Conservation (phyloP, 805 yeast species). For the Kazachstania taianensis region DNA sequence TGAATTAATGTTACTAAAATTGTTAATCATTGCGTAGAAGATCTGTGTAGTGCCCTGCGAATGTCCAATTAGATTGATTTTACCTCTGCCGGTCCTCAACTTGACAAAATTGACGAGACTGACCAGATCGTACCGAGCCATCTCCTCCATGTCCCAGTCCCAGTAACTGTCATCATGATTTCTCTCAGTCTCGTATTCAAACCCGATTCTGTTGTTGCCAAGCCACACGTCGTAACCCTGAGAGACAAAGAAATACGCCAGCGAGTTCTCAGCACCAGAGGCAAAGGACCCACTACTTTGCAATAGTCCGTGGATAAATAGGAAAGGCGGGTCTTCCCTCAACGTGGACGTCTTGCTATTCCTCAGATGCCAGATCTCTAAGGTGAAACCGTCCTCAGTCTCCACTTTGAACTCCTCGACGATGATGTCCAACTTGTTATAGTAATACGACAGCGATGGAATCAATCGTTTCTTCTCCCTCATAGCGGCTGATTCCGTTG, state of each 20-base stretch:
- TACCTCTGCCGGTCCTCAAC: slow-evolving; percentile 28
- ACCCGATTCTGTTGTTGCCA: slow-evolving; percentile 86
- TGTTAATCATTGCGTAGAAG: slow-evolving; percentile 51
- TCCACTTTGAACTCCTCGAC: slow-evolving; percentile 48
- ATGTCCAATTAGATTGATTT: slow-evolving; percentile 64
- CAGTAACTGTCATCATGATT: slow-evolving; percentile 43
- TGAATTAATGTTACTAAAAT: slow-evolving; percentile 29
- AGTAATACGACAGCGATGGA: slow-evolving; percentile 59
- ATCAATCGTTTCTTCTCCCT: slow-evolving; percentile 21
- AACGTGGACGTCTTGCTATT: slow-evolving; percentile 14
- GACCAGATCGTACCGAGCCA: slow-evolving; percentile 71
- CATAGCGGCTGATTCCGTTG: no score
- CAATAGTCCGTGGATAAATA: slow-evolving; percentile 76
- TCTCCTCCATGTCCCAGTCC: slow-evolving; percentile 84
- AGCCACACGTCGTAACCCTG: slow-evolving; percentile 81
- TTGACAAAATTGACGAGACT: slow-evolving; percentile 57
- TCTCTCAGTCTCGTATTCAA: slow-evolving; percentile 41
- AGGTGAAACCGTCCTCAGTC: slow-evolving; percentile 73
- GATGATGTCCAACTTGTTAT: slow-evolving; percentile 47
- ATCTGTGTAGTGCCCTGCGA: slow-evolving; percentile 91
- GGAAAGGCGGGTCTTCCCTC: slow-evolving; percentile 46
- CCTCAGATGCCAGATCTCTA: slow-evolving; percentile 45
- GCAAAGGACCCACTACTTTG: slow-evolving; percentile 82
- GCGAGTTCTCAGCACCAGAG: slow-evolving; percentile 65
- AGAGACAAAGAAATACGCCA: slow-evolving; percentile 47